Conservation (phyloP, 345 rosid genomes). For the Camelina neglecta region DNA sequence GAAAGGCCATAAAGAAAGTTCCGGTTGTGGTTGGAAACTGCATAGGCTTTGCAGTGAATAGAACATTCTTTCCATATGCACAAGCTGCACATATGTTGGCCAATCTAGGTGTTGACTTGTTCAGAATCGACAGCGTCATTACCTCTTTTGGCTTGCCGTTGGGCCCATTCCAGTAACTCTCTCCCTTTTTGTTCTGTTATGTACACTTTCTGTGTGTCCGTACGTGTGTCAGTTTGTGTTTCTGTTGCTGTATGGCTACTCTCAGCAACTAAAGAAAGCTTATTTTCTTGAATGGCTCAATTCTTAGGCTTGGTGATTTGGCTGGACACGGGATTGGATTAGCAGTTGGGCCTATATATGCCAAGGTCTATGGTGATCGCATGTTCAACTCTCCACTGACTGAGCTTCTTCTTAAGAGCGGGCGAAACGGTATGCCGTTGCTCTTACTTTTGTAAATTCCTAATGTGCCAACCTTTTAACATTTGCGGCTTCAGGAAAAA, state of each 20-base stretch:
- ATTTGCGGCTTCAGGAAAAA: constrained; percentile 62
- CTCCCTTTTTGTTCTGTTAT: constrained; percentile 36
- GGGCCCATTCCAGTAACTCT: constrained; percentile 91
- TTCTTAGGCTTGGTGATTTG: constrained; percentile 82
- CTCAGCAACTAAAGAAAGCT: constrained; percentile 23
- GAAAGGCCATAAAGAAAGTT: constrained; percentile 85
- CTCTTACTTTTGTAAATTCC: constrained; percentile 23
- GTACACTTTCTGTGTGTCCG: neutral
- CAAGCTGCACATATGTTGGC: constrained; percentile 76
- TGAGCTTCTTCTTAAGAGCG: constrained; percentile 72
- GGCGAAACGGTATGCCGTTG: constrained; percentile 69
- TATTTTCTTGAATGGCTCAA: constrained; percentile 6
- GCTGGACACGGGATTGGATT: constrained; percentile 85
- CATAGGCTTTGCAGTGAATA: constrained; percentile 92
- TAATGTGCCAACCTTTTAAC: constrained; percentile 2
- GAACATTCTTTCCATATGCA: constrained; percentile 83
- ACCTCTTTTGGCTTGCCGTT: constrained; percentile 87
- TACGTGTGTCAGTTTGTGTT: neutral
- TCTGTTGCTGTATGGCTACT: constrained; percentile 26
- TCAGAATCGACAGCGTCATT: constrained; percentile 83
- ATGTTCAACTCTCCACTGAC: constrained; percentile 64
- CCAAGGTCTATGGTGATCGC: constrained; percentile 68
- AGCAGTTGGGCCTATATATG: constrained; percentile 67
- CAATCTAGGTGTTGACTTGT: constrained; percentile 84
- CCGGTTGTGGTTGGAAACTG: constrained; percentile 98